Base-by-base conservation (phyloP, 768 basidiomycete genomes). In the Tubosaeta sp. region DNA sequence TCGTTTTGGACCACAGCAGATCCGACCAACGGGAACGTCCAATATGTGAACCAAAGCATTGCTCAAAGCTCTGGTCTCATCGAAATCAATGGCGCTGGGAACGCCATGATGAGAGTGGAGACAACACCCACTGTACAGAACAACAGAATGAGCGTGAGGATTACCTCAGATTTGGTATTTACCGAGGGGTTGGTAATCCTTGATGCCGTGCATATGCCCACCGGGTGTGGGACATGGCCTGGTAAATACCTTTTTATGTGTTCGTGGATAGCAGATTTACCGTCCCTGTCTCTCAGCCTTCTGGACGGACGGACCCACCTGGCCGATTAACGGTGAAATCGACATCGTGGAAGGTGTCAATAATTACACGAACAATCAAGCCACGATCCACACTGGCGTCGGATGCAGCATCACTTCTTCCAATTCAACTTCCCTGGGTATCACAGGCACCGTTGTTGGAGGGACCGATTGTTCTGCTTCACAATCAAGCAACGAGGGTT, bases 161-260 rank as follows among this genome's bases (percentile, higher is more conserved):
- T 97, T 57, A 83, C 81, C 43, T 82, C 86, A 0, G 64, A 82
- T 25, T 66, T 72, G 46, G 68, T 71, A 3, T 87, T 80, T 61
- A 86, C 78, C 30, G 81, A 81, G 8, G 84, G 78, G 32, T 73
- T 96, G 31, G 75, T 93, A 54, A 74, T 94, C 41, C 77, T 94
- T 76, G 91, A 94, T 68, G 80, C 90, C 22, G 76, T 83, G 22
- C 92, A 95, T 65, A 91, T 94, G 86, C 92, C 92, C 8, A 83
- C 84, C 0, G 93, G 92, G 13, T 94, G 92, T 68, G 92, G 84
- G 32, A 84, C 84, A 22, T 93, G 90, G 91, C 90, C 89, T 51
- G 76, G 73, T 73, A 51, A 35, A 58, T 59, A 46, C 45, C 25
- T 21, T 19, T 38, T 45, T 10, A 4, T 19, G 39, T 35, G 2